A percentile compares a stretch with the other conserved stretches of the same genome.
Evolutionary conservation across 106 monocot species (phyloP).

Genomic region (Platanthera guangdongensis): DNA sequence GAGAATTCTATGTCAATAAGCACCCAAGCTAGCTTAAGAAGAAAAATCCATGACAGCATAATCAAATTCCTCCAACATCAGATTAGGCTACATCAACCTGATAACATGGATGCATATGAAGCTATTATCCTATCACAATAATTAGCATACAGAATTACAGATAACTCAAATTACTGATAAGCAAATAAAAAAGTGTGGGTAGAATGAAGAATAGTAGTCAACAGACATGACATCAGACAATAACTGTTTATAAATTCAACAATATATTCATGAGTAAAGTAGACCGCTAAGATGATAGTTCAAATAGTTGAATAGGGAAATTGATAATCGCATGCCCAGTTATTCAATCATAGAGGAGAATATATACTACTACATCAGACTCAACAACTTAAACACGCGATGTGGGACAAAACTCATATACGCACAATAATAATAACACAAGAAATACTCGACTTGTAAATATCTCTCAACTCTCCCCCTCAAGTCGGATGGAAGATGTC

Average conservation of each 20-base stretch:
- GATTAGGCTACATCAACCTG: background rate
- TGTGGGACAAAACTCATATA: too few species aligned
- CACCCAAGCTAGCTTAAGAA: background rate
- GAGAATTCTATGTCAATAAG: background rate
- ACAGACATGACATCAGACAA: background rate
- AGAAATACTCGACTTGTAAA: too few species aligned
- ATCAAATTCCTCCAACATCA: background rate
- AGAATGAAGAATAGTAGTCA: background rate
- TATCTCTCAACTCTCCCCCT: too few species aligned
- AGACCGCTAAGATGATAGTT: background rate
- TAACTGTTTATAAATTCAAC: background rate
- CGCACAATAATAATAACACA: too few species aligned
- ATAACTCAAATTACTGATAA: background rate
- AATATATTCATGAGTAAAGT: background rate
- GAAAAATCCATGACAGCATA: background rate
- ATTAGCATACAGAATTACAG: background rate
- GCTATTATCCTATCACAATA: background rate
- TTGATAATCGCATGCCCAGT: too few species aligned
- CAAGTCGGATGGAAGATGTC: too few species aligned
- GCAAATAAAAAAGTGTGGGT: background rate
- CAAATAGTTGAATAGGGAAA: background rate
- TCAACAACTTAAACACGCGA: too few species aligned
- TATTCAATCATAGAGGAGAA: too few species aligned
- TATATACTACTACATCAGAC: too few species aligned
- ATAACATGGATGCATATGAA: background rate